These are phyloP conservation scores for Penicillium sp. DNA, from an alignment of 2,329 filamentous ascomycete species.

Conservation along the genomic window DNA sequence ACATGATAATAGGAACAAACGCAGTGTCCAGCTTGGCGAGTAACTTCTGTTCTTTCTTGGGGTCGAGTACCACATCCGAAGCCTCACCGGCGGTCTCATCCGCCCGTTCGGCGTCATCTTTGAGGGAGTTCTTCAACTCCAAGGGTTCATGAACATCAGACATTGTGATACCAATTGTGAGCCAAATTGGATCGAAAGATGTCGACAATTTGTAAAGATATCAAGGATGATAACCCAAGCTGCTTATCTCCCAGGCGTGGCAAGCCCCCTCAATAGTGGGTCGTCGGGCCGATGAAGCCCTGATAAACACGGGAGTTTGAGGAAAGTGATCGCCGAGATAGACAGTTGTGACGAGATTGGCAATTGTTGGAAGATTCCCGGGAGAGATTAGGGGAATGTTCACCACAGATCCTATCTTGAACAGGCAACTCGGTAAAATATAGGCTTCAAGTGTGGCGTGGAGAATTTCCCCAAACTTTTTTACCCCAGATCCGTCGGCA, in stretches of 20 bases:
- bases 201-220: background rate
- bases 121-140: constrained; percentile 15
- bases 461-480: constrained; percentile 11
- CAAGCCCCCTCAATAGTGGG: background rate
- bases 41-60: constrained; percentile 48
- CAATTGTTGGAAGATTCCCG: background rate
- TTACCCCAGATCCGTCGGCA: constrained; percentile 25
- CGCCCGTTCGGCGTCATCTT: constrained; percentile 9
- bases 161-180: background rate
- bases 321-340: background rate
- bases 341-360: background rate
- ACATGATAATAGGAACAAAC: constrained; percentile 56
- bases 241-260: background rate
- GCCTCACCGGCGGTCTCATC: constrained; percentile 20
- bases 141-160: constrained; percentile 5
- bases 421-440: constrained; percentile 1
- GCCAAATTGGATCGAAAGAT: background rate
- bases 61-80: constrained; percentile 41
- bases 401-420: background rate
- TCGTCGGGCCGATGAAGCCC: constrained; percentile 17
- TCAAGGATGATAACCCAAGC: background rate
- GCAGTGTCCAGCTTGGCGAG: constrained; percentile 52
- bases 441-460: background rate
- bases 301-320: constrained; percentile 10
- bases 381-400: too few species aligned